These are phyloP conservation scores for Diutina pseudorugosa DNA, from an alignment of 1,139 yeast species.

Conservation along the genomic window DNA sequence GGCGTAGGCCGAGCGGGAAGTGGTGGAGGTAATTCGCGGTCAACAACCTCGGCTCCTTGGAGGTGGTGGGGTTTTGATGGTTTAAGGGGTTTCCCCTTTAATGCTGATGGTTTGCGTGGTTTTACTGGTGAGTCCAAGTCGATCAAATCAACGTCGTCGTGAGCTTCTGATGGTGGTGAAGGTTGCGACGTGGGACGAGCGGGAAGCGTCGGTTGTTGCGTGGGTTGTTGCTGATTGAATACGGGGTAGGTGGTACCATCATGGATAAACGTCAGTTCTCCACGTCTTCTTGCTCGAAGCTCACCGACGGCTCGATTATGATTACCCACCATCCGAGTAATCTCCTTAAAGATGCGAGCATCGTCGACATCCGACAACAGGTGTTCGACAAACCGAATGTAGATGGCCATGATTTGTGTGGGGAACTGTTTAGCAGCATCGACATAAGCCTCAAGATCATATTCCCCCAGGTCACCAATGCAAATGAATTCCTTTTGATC, in stretches of 20 bases:
- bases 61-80: background rate
- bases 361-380: conserved; percentile 50
- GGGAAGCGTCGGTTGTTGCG: too few relatives aligned
- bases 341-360: conserved; percentile 23
- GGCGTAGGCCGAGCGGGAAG: conserved; percentile 7
- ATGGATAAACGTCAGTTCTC: conserved; percentile 6
- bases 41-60: conserved; percentile 5
- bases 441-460: conserved; percentile 84
- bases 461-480: conserved; percentile 93
- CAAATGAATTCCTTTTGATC: conserved; percentile 68
- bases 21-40: conserved; percentile 7
- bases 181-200: too few relatives aligned
- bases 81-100: conserved; percentile 15
- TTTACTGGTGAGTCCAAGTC: conserved; percentile 11
- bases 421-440: conserved; percentile 57
- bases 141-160: conserved; percentile 16
- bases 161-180: too few relatives aligned
- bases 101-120: conserved; percentile 25
- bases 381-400: conserved; percentile 65
- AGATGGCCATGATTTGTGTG: conserved; percentile 55
- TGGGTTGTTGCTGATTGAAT: too few relatives aligned
- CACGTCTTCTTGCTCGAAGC: conserved; percentile 9
- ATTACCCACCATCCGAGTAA: conserved; percentile 8
- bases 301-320: conserved; percentile 8
- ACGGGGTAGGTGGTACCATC: background rate